phyloP scores from a whole-genome alignment of 2,329 filamentous ascomycete genomes.

The Pseudofabraea citricarpa region DNA sequence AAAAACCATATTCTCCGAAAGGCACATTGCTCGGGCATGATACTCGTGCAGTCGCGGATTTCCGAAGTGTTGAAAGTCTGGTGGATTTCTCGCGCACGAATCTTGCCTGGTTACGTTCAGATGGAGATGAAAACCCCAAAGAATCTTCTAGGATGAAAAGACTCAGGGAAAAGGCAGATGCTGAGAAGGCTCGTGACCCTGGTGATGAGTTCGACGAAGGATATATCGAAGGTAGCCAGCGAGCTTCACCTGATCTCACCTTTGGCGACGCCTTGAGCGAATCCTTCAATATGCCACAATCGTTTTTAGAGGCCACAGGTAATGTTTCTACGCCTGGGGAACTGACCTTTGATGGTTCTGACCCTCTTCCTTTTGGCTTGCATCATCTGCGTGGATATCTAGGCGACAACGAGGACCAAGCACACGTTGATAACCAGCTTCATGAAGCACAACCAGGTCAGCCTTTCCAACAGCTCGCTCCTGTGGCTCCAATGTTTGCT shows the following conservation, averaged over 20 bases:
- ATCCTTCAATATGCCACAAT: no score
- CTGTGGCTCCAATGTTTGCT: slow-evolving; percentile 11
- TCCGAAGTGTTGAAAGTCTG: slow-evolving; percentile 81
- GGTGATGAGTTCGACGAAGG: slow-evolving; percentile 14
- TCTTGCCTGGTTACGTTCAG: slow-evolving; percentile 70
- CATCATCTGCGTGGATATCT: not conserved
- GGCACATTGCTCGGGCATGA: slow-evolving; percentile 87
- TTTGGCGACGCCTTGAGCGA: slow-evolving; percentile 2
- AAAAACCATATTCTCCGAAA: slow-evolving; percentile 77
- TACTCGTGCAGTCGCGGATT: slow-evolving; percentile 84
- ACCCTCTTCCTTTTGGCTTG: not conserved
- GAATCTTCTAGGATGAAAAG: slow-evolving; percentile 32
- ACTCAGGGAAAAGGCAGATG: slow-evolving; percentile 28
- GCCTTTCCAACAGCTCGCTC: not conserved
- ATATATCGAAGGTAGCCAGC: slow-evolving; percentile 12
- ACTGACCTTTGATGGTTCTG: slow-evolving; percentile 1
- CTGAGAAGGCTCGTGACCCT: slow-evolving; percentile 20
- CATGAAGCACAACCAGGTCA: not conserved
- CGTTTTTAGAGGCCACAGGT: not conserved
- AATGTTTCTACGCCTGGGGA: not conserved
- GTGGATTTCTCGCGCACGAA: slow-evolving; percentile 92
- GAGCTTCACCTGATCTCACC: slow-evolving; percentile 2
- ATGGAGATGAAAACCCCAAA: slow-evolving; percentile 40
- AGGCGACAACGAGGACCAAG: slow-evolving; percentile 3
- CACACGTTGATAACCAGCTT: slow-evolving; percentile 3